Conservation (phyloP, 2,329 filamentous ascomycete species). For the Tolypocladium inflatum region DNA sequence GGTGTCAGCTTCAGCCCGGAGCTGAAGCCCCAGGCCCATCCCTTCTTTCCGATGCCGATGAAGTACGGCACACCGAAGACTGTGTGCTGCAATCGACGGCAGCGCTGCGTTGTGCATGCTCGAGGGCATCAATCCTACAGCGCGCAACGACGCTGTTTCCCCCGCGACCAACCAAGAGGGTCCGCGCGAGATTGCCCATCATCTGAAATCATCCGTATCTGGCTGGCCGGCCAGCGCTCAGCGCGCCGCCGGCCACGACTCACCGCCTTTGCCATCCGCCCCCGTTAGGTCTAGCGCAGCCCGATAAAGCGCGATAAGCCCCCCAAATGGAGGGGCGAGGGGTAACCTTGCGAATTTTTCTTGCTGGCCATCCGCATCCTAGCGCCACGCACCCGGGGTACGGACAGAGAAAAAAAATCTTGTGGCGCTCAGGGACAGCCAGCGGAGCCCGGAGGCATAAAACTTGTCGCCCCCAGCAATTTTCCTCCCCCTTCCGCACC, state of each 20-base stretch:
- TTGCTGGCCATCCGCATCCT: background rate
- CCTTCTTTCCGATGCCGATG: no score
- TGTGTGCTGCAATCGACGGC: no score
- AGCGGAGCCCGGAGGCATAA: background rate
- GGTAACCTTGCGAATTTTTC: constrained; percentile 11
- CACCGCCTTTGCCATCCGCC: constrained; percentile 9
- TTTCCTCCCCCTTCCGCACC: constrained; percentile 6
- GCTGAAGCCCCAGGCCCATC: background rate
- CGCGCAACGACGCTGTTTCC: background rate
- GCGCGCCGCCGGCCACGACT: constrained; percentile 1
- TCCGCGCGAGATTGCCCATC: background rate
- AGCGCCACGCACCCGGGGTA: constrained; percentile 4
- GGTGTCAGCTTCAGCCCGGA: background rate
- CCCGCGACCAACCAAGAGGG: background rate
- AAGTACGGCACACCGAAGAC: no score
- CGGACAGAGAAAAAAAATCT: constrained; percentile 8
- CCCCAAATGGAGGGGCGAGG: constrained; percentile 11
- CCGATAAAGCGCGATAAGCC: constrained; percentile 15
- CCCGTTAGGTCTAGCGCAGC: constrained; percentile 7
- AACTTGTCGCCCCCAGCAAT: constrained; percentile 4
- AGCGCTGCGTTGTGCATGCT: no score
- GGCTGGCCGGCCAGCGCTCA: background rate
- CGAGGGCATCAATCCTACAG: no score
- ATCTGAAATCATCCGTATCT: constrained; percentile 5
- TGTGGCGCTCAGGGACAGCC: constrained; percentile 4